Base-by-base conservation (phyloP, 208 protist genomes). In the Dictyostelium gargantuum region DNA sequence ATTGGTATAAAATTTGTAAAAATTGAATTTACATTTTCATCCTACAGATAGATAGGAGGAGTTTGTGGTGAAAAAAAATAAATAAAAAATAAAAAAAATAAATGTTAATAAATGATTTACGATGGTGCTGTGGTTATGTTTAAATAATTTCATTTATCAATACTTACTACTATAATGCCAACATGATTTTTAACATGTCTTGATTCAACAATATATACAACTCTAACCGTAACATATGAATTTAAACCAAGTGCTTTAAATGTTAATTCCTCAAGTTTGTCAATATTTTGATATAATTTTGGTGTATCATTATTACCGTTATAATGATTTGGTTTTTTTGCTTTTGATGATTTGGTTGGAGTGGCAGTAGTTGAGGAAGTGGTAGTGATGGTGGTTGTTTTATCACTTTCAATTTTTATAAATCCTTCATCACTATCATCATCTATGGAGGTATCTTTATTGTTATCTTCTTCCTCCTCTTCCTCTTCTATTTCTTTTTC, bases 151-250 rank as follows among this genome's bases (percentile, higher is more conserved):
- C 63, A 26, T 26, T 42, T 40, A 68, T 40, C 84, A 94, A 32
- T 50, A 84, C 58, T 73, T 81, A 86, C 80, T 80, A 85, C 11
- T 50, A 89, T 48, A 6, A 94, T 91, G 68, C 91, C 85, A 61
- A 85, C 54, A 50, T 93, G 91, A 70, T 79, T 80, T 54, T 84
- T 84, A 17, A 44, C 19, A 70, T 95, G 94, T 52, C 85, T 94
- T 38, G 15, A 9, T 44, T 94, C 84, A 29, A 79, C 21, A 61
- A 95, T 80, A 54, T 80, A 84, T 26, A 95, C 91, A 10, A 94
- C 76, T 52, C 85, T 94, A 58, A 68, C 84, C 0, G 91, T 63
- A 19, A 89, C 46, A 35, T 79, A 76, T 61, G 72, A 40, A 48
- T 85, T 92, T 5, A 32, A n/a, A 15, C 91, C 56, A 32, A 38